Base-by-base conservation (phyloP, 495 filamentous ascomycete species). In the Amphirosellinia nigrospora region DNA sequence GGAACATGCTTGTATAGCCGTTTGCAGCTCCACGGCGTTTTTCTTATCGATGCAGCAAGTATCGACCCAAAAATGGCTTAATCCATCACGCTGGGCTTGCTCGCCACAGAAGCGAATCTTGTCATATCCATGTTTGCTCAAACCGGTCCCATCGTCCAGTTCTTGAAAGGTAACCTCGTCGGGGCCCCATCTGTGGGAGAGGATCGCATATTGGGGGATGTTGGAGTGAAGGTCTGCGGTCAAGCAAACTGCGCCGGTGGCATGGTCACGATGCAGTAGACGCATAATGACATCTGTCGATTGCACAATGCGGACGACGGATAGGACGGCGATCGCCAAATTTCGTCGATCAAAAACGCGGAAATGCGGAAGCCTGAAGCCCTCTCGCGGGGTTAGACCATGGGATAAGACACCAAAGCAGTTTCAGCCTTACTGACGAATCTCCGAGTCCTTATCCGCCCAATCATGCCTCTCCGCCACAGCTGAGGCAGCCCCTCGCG, bases 31-130 rank as follows among this genome's bases (percentile, higher is more conserved):
- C 4, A 70, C 66, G 38, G 43, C 67, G 46, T 64, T 79, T 1
- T 23, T 58, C 52, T 79, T 79, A 70, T 81, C 63, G 32, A 81
- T 81, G 48, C 77, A 81, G 48, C 75, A 82, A 15, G 73, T 82
- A 64, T 80, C 79, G 3, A 80, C 72, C 77, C 79, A 80, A 60
- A 79, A 73, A 43, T 75, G 59, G 34, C 38, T 16, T 1, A 77
- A 64, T 23, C 69, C 39, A 70, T 77, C 65, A 8, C 48, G 66
- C 32, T 28, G 34, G 41, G 75, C 73, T 61, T 75, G 73, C 4
- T 70, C 58, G 26, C 48, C 66, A 62, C 73, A 77, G 66, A 77
- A 77, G 36, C 66, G 23, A 52, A 75, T 73, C 71, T 75, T 77
- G 23, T 45, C 39, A 50, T 70, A 75, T 32, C 71, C 73, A 59